Percentiles rank a stretch among this genome's conserved stretches.
Conservation (phyloP, 495 filamentous ascomycete species). For the Talaromyces trachyspermus region DNA sequence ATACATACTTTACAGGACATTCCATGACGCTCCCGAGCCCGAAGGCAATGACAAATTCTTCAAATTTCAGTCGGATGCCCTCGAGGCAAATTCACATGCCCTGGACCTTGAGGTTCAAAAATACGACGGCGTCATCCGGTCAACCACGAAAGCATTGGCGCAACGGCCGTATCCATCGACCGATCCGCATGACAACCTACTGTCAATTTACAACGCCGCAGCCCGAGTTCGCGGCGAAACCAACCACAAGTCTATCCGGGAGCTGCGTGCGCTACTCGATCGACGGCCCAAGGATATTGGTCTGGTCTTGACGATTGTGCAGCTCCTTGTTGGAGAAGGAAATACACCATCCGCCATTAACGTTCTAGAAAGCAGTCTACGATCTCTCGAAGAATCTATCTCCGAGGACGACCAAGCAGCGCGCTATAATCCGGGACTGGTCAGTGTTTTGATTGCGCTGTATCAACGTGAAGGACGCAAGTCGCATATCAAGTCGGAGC, state of each 20-base stretch:
- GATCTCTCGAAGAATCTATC: constrained; percentile 59
- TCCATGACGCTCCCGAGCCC: constrained; percentile 49
- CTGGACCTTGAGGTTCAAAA: constrained; percentile 76
- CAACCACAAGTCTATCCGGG: constrained; percentile 62
- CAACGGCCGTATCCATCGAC: constrained; percentile 46
- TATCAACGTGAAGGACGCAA: constrained; percentile 76
- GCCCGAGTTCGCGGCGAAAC: constrained; percentile 58
- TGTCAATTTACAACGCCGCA: constrained; percentile 75
- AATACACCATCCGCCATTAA: constrained; percentile 71
- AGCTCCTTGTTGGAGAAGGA: constrained; percentile 69
- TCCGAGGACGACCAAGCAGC: constrained; percentile 56
- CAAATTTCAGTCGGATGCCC: constrained; percentile 60
- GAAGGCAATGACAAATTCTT: constrained; percentile 67
- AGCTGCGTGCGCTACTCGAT: constrained; percentile 66
- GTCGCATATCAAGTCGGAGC: constrained; percentile 56
- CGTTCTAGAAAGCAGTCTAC: constrained; percentile 67
- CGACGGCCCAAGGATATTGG: constrained; percentile 77
- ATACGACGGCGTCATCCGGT: constrained; percentile 60
- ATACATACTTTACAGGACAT: constrained; percentile 62
- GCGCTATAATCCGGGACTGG: constrained; percentile 77
- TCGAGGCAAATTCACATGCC: constrained; percentile 61
- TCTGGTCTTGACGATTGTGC: constrained; percentile 71
- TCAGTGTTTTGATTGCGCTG: constrained; percentile 74
- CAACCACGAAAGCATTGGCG: constrained; percentile 52
- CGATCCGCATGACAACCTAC: constrained; percentile 49